Evolutionary conservation across 176 grass and related monocot species (phyloP).

Genomic region (Phyllostachys edulis): DNA sequence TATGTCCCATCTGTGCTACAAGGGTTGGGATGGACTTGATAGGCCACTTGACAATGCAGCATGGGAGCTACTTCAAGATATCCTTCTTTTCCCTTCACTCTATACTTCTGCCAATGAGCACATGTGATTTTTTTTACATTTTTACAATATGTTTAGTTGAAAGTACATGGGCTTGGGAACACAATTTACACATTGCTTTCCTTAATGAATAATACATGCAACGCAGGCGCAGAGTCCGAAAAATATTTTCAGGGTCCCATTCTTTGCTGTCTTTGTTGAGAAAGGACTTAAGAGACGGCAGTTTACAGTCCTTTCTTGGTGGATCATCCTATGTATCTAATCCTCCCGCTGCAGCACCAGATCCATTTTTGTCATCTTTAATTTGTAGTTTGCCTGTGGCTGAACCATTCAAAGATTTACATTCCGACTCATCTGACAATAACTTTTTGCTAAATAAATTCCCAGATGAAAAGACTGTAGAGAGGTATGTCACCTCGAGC

Average conservation of each 20-base stretch:
- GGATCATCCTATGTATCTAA: slow-evolving; percentile 69
- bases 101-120: neutral
- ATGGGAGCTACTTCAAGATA: slow-evolving; percentile 88
- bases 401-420: slow-evolving; percentile 68
- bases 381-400: slow-evolving; percentile 77
- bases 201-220: slow-evolving; percentile 82
- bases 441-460: slow-evolving; percentile 61
- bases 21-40: slow-evolving; percentile 75
- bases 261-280: slow-evolving; percentile 76
- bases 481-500: slow-evolving; percentile 68
- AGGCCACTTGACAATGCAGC: slow-evolving; percentile 79
- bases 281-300: slow-evolving; percentile 77
- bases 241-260: slow-evolving; percentile 63
- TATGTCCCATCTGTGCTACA: slow-evolving; percentile 74
- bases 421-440: slow-evolving; percentile 60
- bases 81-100: slow-evolving; percentile 53
- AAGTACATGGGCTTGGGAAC: neutral
- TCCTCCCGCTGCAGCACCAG: slow-evolving; percentile 59
- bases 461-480: slow-evolving; percentile 56
- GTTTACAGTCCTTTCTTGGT: slow-evolving; percentile 82
- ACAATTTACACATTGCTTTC: slow-evolving; percentile 40
- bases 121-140: slow-evolving; percentile 8
- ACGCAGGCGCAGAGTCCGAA: slow-evolving; percentile 61
- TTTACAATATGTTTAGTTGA: slow-evolving; percentile 14
- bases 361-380: slow-evolving; percentile 91